Evolutionary conservation across 164 flowering plant genomes (phyloP).

Genomic region (Macadamia tetraphylla): DNA sequence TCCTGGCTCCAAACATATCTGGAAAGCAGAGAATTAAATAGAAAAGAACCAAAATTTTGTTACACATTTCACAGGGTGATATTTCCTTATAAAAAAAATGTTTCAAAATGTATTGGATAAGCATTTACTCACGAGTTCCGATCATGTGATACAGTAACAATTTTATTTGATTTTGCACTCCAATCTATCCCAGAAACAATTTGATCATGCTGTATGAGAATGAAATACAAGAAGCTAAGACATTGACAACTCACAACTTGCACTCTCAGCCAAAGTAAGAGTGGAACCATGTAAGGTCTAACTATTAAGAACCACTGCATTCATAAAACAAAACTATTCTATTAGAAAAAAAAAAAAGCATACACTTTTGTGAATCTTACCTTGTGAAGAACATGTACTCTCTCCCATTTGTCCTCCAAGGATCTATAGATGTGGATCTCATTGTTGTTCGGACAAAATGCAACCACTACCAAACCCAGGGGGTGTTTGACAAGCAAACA

Average conservation of each 20-base stretch:
- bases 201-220: conserved; percentile 83
- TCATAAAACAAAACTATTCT: background rate
- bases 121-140: conserved; percentile 81
- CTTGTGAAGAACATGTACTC: conserved; percentile 78
- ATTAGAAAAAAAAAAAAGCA: background rate
- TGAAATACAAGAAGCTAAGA: conserved; percentile 1
- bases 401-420: conserved; percentile 78
- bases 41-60: background rate
- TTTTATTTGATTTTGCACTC: conserved; percentile 76
- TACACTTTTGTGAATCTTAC: conserved; percentile 25
- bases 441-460: conserved; percentile 81
- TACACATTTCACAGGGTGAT: background rate
- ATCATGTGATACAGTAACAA: conserved; percentile 98
- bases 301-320: background rate
- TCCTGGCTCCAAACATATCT: conserved; percentile 97
- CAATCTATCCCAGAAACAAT: conserved; percentile 94
- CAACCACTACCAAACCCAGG: conserved; percentile 57
- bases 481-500: background rate
- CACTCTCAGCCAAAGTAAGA: too few species aligned
- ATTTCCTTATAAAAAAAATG: background rate
- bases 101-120: conserved; percentile 4
- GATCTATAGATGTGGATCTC: conserved; percentile 80
- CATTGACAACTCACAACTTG: background rate
- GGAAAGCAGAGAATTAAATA: conserved; percentile 9
- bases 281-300: too few species aligned